Evolutionary conservation across 192 early-diverging fungal genomes (phyloP).

Genomic region (Coemansia sp.): DNA sequence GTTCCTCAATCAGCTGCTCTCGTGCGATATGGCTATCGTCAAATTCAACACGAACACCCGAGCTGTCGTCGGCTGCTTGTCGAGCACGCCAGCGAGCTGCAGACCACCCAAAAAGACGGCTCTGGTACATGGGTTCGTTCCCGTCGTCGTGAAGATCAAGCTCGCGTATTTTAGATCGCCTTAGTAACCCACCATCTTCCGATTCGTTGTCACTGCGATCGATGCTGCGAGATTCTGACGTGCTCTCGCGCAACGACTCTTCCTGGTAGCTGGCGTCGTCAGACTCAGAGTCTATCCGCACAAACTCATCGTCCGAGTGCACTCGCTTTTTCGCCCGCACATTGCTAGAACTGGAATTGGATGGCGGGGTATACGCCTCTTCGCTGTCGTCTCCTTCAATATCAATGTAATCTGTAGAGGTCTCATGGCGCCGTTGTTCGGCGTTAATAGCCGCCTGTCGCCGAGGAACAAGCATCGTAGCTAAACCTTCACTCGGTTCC

Average conservation of each 20-base stretch:
- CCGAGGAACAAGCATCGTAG: slow-evolving; percentile 11
- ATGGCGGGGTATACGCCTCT: background rate
- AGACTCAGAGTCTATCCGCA: no score
- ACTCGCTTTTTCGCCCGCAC: no score
- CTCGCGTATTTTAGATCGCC: background rate
- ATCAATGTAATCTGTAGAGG: background rate
- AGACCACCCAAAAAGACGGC: slow-evolving; percentile 53
- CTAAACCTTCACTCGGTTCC: background rate
- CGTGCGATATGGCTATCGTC: slow-evolving; percentile 10
- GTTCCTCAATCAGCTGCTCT: slow-evolving; percentile 27
- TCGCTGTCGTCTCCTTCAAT: slow-evolving; percentile 3
- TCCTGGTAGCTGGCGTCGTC: no score
- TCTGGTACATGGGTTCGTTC: slow-evolving; percentile 53
- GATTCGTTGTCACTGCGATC: background rate
- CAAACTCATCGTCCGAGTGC: no score
- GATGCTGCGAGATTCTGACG: no score
- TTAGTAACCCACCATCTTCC: background rate
- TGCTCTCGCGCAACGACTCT: no score
- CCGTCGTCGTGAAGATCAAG: slow-evolving; percentile 58
- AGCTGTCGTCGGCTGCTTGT: background rate
- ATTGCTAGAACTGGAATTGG: no score
- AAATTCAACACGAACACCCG: slow-evolving; percentile 1
- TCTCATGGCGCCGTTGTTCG: background rate
- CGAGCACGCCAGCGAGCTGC: slow-evolving; percentile 37
- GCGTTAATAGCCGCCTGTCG: slow-evolving; percentile 21